Percentiles rank a stretch among this genome's conserved stretches.
phyloP scores from a whole-genome alignment of 2,329 filamentous ascomycete genomes.

The Ophiostoma himal-ulmi region DNA sequence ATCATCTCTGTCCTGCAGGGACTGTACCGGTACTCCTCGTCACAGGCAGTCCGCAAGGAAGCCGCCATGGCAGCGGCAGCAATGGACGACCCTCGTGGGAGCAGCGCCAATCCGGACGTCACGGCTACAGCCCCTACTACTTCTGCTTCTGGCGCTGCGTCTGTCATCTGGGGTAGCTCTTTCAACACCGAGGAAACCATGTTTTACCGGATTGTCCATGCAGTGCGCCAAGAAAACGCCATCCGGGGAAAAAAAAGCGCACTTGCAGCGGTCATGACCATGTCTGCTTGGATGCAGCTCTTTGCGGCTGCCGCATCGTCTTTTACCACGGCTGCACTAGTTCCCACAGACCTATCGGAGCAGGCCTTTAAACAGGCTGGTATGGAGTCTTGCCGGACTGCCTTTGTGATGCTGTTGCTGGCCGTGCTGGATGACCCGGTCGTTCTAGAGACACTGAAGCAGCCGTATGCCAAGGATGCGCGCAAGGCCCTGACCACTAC shows the following conservation, averaged over 20 bases:
- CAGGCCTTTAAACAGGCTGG: constrained; percentile 45
- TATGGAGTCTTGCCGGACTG: constrained; percentile 55
- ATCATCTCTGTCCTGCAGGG: constrained; percentile 50
- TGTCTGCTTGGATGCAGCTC: constrained; percentile 55
- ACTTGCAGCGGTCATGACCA: constrained; percentile 44
- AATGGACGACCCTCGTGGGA: constrained; percentile 19
- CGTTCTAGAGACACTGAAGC: constrained; percentile 50
- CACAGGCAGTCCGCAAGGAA: constrained; percentile 36
- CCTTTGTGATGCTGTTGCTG: constrained; percentile 58
- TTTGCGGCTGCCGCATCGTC: constrained; percentile 48
- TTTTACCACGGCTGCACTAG: constrained; percentile 42
- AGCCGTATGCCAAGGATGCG: constrained; percentile 45
- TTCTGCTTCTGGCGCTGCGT: constrained; percentile 17
- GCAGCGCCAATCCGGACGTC: constrained; percentile 24
- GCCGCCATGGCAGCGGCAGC: constrained; percentile 9
- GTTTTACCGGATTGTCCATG: constrained; percentile 87
- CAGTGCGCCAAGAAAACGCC: constrained; percentile 56
- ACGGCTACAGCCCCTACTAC: not conserved
- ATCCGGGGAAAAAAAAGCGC: constrained; percentile 45
- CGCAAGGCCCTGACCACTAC: constrained; percentile 47
- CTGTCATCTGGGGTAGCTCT: constrained; percentile 49
- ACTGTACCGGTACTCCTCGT: constrained; percentile 53
- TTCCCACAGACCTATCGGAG: constrained; percentile 33
- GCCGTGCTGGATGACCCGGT: constrained; percentile 55
- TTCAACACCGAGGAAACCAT: constrained; percentile 77